Percentiles rank a stretch among this genome's conserved stretches.
phyloP scores from a whole-genome alignment of 2,329 filamentous ascomycete species.

The Pyricularia pennisetigena region DNA sequence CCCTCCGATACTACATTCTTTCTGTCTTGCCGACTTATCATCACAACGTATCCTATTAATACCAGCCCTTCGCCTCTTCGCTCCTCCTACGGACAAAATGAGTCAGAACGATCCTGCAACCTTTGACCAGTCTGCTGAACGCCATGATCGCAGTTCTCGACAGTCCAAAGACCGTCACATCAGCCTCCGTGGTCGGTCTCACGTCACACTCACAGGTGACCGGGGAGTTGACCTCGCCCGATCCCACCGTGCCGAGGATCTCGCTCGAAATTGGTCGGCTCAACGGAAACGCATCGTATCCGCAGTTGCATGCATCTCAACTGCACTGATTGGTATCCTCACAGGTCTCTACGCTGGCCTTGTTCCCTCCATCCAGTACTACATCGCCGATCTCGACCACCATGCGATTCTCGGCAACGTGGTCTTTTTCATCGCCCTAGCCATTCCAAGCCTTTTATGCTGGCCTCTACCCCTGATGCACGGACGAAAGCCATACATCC shows the following conservation, averaged over 20 bases:
- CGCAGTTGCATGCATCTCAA: constrained; percentile 61
- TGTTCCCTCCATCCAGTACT: constrained; percentile 71
- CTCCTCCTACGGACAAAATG: neutral
- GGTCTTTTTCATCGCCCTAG: constrained; percentile 60
- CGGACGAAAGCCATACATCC: constrained; percentile 68
- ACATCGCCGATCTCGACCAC: constrained; percentile 59
- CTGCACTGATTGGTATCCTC: constrained; percentile 59
- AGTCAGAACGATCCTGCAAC: neutral
- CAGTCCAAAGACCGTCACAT: constrained; percentile 15
- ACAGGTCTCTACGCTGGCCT: constrained; percentile 70
- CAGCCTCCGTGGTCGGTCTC: constrained; percentile 38
- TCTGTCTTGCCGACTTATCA: neutral
- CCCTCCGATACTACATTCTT: neutral
- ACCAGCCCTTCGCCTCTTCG: neutral
- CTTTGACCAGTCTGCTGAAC: neutral
- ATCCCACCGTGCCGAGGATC: constrained; percentile 50
- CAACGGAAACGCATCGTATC: constrained; percentile 60
- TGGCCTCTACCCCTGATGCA: constrained; percentile 70
- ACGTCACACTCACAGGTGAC: constrained; percentile 41
- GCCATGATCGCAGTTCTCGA: neutral
- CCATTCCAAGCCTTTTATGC: constrained; percentile 57
- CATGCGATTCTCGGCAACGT: constrained; percentile 64
- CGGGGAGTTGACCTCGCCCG: constrained; percentile 41
- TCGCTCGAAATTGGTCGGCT: constrained; percentile 63
- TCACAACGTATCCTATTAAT: neutral